phyloP scores from a whole-genome alignment of 805 yeast species.

The Wickerhamiella hasegawae region DNA sequence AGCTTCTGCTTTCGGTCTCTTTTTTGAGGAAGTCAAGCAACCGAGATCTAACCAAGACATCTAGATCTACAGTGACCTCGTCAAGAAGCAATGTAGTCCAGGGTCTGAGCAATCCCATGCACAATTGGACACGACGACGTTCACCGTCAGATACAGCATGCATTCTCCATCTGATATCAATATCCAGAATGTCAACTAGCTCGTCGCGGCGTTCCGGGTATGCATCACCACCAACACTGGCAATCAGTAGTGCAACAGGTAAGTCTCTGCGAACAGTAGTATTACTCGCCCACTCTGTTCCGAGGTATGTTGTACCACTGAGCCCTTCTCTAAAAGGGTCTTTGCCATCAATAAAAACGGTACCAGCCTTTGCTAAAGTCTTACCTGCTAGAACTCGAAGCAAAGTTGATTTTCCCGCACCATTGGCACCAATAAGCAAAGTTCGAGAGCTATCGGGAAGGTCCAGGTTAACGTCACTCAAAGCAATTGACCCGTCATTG shows the following conservation, averaged over 20 bases:
- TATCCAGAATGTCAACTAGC: slow-evolving; percentile 62
- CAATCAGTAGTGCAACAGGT: slow-evolving; percentile 62
- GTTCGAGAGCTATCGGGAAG: slow-evolving; percentile 63
- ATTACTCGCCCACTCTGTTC: slow-evolving; percentile 96
- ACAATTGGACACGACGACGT: slow-evolving; percentile 81
- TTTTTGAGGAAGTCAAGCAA: slow-evolving; percentile 49
- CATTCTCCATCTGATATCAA: slow-evolving; percentile 86
- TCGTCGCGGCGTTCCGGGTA: slow-evolving; percentile 62
- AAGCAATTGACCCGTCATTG: slow-evolving; percentile 45
- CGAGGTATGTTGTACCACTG: slow-evolving; percentile 51
- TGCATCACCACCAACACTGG: slow-evolving; percentile 69
- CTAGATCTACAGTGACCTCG: slow-evolving; percentile 94
- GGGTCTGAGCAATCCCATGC: slow-evolving; percentile 83
- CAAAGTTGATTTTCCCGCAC: slow-evolving; percentile 92
- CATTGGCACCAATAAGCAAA: slow-evolving; percentile 80
- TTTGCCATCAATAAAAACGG: slow-evolving; percentile 55
- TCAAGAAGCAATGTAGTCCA: slow-evolving; percentile 81
- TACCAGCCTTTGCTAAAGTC: slow-evolving; percentile 62
- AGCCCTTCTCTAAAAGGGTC: slow-evolving; percentile 69
- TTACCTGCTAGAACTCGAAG: slow-evolving; percentile 80
- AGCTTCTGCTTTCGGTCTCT: slow-evolving; percentile 57
- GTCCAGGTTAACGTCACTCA: slow-evolving; percentile 42
- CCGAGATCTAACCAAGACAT: slow-evolving; percentile 73
- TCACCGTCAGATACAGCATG: slow-evolving; percentile 87
- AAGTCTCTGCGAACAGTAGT: slow-evolving; percentile 82